Percentiles rank a stretch among this genome's conserved stretches.
Conservation (phyloP, 352 stramenopile genomes). For the Phytophthora meadii region DNA sequence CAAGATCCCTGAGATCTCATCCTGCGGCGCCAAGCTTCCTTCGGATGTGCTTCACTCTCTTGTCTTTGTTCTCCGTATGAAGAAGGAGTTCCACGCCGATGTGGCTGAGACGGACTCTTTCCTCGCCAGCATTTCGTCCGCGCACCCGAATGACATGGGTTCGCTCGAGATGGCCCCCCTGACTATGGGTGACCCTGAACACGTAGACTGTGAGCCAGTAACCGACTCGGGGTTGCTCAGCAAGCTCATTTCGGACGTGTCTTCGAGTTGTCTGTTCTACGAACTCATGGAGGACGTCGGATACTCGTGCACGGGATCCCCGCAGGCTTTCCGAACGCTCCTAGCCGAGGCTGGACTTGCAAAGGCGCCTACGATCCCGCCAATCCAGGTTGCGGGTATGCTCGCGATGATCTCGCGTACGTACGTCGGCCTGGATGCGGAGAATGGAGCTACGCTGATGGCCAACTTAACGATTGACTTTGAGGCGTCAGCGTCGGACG, state of each 20-base stretch:
- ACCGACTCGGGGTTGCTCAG: conserved; percentile 68
- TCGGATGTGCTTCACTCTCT: conserved; percentile 85
- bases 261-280: conserved; percentile 85
- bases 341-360: conserved; percentile 82
- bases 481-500: conserved; percentile 47
- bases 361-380: conserved; percentile 84
- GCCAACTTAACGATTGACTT: conserved; percentile 84
- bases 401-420: conserved; percentile 88
- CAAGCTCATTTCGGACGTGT: conserved; percentile 85
- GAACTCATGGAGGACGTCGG: conserved; percentile 93
- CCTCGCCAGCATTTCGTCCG: conserved; percentile 83
- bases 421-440: conserved; percentile 68
- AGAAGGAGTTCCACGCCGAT: conserved; percentile 78
- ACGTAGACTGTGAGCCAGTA: conserved; percentile 81
- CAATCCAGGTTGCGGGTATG: conserved; percentile 89
- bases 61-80: conserved; percentile 83
- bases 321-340: conserved; percentile 84
- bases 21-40: conserved; percentile 82
- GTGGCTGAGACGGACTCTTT: conserved; percentile 87
- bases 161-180: conserved; percentile 86
- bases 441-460: conserved; percentile 81
- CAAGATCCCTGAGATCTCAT: conserved; percentile 88
- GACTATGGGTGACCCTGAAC: conserved; percentile 86
- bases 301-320: conserved; percentile 81
- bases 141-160: conserved; percentile 89